Evolutionary conservation across 164 flowering plant species (phyloP).

Genomic region (Akebia trifoliata): DNA sequence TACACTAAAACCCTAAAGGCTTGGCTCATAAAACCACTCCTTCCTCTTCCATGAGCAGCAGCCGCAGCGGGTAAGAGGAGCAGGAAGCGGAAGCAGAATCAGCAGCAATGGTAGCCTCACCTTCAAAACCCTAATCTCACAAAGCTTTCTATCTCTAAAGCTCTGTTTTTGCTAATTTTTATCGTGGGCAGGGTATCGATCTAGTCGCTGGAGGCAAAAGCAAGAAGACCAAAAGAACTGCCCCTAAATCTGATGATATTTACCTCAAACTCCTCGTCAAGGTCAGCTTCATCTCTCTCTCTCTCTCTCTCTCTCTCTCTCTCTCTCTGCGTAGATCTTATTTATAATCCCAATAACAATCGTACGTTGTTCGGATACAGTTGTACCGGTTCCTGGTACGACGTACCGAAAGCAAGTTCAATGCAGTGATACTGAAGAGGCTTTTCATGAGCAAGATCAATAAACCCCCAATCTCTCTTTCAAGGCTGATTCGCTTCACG

Average conservation of each 20-base stretch:
- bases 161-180: too few relatives aligned
- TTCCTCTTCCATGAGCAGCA: too few relatives aligned
- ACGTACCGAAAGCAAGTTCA: conserved; percentile 55
- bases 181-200: conserved; percentile 51
- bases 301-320: not conserved
- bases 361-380: conserved; percentile 15
- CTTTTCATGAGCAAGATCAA: conserved; percentile 53
- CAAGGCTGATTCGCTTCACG: conserved; percentile 40
- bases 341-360: too few relatives aligned
- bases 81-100: not conserved
- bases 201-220: conserved; percentile 47
- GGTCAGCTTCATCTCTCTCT: conserved; percentile 14
- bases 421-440: conserved; percentile 50
- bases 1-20: too few relatives aligned
- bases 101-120: not conserved
- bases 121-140: not conserved
- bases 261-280: conserved; percentile 60
- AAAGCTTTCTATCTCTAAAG: too few relatives aligned
- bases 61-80: too few relatives aligned
- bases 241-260: conserved; percentile 50
- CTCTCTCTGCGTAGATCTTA: not conserved
- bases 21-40: too few relatives aligned
- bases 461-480: conserved; percentile 46
- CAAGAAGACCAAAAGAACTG: conserved; percentile 47
- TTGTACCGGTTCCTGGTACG: conserved; percentile 49